phyloP scores from a whole-genome alignment of 2,329 filamentous ascomycete genomes.

The Cladophialophora carrionii region DNA sequence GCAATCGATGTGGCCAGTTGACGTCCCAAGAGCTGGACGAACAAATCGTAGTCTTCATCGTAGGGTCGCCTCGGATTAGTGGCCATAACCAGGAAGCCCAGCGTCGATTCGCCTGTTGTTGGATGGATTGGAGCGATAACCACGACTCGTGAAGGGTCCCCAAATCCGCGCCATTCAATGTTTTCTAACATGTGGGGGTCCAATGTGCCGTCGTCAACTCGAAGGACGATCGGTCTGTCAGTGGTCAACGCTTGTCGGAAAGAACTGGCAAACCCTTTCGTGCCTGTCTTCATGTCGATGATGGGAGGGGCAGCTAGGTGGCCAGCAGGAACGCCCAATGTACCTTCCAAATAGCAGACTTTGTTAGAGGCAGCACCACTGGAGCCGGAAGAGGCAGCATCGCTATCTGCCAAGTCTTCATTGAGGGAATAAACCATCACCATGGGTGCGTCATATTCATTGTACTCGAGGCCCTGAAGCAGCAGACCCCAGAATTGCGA shows the following conservation, averaged over 20 bases:
- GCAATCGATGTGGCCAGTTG: conserved; percentile 79
- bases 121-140: conserved; percentile 80
- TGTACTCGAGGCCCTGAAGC: conserved; percentile 69
- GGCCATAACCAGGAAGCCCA: conserved; percentile 78
- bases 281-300: conserved; percentile 70
- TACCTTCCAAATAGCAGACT: conserved; percentile 70
- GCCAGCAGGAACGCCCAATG: conserved; percentile 67
- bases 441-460: conserved; percentile 76
- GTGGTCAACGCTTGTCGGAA: conserved; percentile 75
- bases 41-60: conserved; percentile 78
- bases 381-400: conserved; percentile 71
- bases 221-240: conserved; percentile 68
- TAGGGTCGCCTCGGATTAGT: conserved; percentile 78
- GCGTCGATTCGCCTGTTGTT: conserved; percentile 71
- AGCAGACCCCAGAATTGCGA: conserved; percentile 75
- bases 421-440: conserved; percentile 74
- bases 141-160: conserved; percentile 69
- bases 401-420: conserved; percentile 69
- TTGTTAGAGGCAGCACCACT: conserved; percentile 65
- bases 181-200: conserved; percentile 67
- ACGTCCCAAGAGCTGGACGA: conserved; percentile 72
- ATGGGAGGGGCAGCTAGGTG: conserved; percentile 64
- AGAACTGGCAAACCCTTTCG: conserved; percentile 73
- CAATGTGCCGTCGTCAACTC: conserved; percentile 67
- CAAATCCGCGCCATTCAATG: conserved; percentile 71